Percentiles rank a stretch among this genome's conserved stretches.
These are phyloP conservation scores for Eustoma russellianum DNA, from an alignment of 257 asterid species.

Conservation along the genomic window DNA sequence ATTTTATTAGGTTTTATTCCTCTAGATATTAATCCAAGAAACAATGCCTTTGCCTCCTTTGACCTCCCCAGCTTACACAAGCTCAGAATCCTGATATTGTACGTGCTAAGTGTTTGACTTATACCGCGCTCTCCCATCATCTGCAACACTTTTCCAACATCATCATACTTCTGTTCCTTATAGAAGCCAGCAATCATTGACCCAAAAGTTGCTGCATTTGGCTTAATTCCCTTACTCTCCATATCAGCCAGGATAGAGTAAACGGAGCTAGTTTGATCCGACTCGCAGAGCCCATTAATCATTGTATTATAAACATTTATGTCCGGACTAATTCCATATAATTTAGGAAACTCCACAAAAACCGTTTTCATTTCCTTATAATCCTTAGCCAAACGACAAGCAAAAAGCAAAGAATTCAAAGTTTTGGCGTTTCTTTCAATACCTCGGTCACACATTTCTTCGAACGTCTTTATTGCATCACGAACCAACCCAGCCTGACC, in stretches of 20 bases:
- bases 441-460: conserved; percentile 49
- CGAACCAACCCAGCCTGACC: conserved; percentile 57
- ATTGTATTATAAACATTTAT: conserved; percentile 61
- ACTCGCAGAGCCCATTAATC: conserved; percentile 61
- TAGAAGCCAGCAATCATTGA: conserved; percentile 56
- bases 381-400: conserved; percentile 56
- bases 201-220: conserved; percentile 45
- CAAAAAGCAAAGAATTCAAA: conserved; percentile 49
- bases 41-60: conserved; percentile 64
- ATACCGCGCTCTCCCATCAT: conserved; percentile 51
- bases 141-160: conserved; percentile 54
- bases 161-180: conserved; percentile 45
- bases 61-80: conserved; percentile 64
- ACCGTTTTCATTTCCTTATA: conserved; percentile 51
- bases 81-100: conserved; percentile 61
- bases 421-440: conserved; percentile 39
- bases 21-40: conserved; percentile 47
- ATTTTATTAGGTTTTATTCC: conserved; percentile 46
- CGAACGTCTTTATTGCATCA: conserved; percentile 58
- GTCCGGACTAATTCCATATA: conserved; percentile 45
- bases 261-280: conserved; percentile 44
- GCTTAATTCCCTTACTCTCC: conserved; percentile 50
- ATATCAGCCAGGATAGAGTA: conserved; percentile 68
- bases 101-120: conserved; percentile 34
- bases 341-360: conserved; percentile 50